Base-by-base conservation (phyloP, 1,284 basidiomycete genomes). In the Somion occarium region DNA sequence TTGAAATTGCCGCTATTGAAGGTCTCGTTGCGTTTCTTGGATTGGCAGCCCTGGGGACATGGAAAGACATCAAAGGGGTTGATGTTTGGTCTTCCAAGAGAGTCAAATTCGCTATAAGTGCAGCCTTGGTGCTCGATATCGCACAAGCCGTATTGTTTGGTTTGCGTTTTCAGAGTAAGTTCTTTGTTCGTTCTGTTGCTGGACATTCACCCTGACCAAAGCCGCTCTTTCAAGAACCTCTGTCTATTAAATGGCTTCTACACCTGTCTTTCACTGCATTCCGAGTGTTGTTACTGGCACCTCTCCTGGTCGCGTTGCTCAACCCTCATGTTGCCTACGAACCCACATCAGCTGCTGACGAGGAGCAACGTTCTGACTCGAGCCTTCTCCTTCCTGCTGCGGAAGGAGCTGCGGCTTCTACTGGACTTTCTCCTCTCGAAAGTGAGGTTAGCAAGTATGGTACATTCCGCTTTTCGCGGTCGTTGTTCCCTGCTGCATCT, bases 51-150 rank as follows among this genome's bases (percentile, higher is more conserved):
- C 68, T 90, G 23, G 85, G 85, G 11, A 76, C 85, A 4, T 90
- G 82, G 79, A 88, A 90, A 66, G 86, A 90, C 53, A 69, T 87
- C 47, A 75, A 79, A 25, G 85, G 85, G 30, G 74, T 84, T 37
- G 72, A 81, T 39, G 79, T 90, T 25, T 91, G 89, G 89, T 76
- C 74, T 26, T 63, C 80, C 57, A 78, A 65, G 54, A 75, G 82
- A 37, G 65, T 89, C 56, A 87, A 76, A 64, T 48, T 69, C 15
- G 75, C 76, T 50, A 66, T 87, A 25, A 65, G 73, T 22, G 55
- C 72, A 38, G 75, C 85, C 25, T 63, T 88, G 46, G 69, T 64
- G 5, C 64, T 88, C 34, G 88, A 90, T 61, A 68, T 84, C 42
- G 74, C 72, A 7, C 74, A 84, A 47, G 75, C 80, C 13, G 70